Evolutionary conservation across 116 monocot genomes (phyloP).

Genomic region (Posidonia oceanica): DNA sequence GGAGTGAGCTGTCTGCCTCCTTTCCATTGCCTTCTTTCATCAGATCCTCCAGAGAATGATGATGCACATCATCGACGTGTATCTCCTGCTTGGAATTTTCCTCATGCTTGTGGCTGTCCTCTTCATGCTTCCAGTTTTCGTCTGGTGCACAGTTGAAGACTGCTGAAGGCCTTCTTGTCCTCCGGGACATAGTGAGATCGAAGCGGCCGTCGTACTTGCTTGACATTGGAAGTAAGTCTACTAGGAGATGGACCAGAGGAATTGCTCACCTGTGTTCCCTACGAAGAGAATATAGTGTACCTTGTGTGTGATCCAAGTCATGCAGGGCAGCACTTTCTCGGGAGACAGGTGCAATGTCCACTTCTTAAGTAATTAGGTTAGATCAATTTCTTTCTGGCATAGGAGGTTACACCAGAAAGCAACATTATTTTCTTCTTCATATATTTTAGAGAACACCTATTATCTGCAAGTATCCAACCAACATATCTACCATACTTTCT

Average conservation of each 20-base stretch:
- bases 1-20: neutral
- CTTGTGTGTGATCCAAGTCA: neutral
- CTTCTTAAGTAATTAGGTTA: conserved; percentile 3
- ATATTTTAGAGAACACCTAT: conserved; percentile 2
- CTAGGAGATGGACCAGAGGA: neutral
- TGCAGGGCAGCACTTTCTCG: neutral
- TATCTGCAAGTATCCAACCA: neutral
- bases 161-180: conserved; percentile 2
- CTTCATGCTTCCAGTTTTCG: neutral
- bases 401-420: neutral
- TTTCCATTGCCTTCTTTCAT: neutral
- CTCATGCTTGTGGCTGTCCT: neutral
- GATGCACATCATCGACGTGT: neutral
- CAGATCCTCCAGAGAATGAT: neutral
- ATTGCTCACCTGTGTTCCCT: neutral
- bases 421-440: neutral
- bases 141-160: neutral
- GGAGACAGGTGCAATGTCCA: conserved; percentile 2
- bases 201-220: neutral
- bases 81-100: neutral
- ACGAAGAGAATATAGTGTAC: neutral
- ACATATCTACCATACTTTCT: neutral
- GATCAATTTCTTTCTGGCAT: neutral
- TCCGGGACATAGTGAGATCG: conserved; percentile 2
- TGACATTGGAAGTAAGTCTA: neutral